phyloP scores from a whole-genome alignment of 2,329 filamentous ascomycete genomes.

The Sclerotinia sclerotiorum region DNA sequence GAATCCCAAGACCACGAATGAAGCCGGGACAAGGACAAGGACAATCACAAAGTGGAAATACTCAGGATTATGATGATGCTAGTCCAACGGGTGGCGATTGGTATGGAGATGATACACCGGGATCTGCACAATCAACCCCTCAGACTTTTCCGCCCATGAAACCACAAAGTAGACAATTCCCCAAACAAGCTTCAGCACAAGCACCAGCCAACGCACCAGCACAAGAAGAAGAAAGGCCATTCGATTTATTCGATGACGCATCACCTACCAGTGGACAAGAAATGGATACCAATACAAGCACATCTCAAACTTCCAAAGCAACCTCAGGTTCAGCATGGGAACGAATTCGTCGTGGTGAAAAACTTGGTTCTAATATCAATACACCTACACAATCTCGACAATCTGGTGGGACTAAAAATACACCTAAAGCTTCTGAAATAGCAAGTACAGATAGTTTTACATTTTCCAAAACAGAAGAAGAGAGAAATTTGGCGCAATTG shows the following conservation, averaged over 20 bases:
- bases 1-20: slow-evolving; percentile 11
- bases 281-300: slow-evolving; percentile 23
- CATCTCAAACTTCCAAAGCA: slow-evolving; percentile 1
- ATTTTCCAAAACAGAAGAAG: slow-evolving; percentile 34
- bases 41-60: slow-evolving; percentile 25
- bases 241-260: slow-evolving; percentile 37
- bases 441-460: slow-evolving; percentile 31
- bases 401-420: slow-evolving; percentile 26
- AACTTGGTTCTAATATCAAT: slow-evolving; percentile 14
- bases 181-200: slow-evolving; percentile 9
- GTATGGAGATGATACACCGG: slow-evolving; percentile 28
- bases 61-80: slow-evolving; percentile 29
- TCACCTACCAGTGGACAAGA: slow-evolving; percentile 36
- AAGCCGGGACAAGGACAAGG: slow-evolving; percentile 21
- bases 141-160: slow-evolving; percentile 8
- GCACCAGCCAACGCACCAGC: slow-evolving; percentile 17
- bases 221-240: slow-evolving; percentile 28
- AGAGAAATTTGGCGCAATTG: slow-evolving; percentile 30
- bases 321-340: slow-evolving; percentile 39
- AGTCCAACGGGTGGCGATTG: slow-evolving; percentile 34
- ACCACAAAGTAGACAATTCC: neutral
- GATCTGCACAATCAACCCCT: neutral
- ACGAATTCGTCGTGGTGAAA: slow-evolving; percentile 35
- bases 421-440: slow-evolving; percentile 23
- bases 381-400: slow-evolving; percentile 12